Percentiles rank a stretch among this genome's conserved stretches.
These are phyloP conservation scores for Sphaerulina vaccinii DNA, from an alignment of 2,329 filamentous ascomycete species.

Conservation along the genomic window DNA sequence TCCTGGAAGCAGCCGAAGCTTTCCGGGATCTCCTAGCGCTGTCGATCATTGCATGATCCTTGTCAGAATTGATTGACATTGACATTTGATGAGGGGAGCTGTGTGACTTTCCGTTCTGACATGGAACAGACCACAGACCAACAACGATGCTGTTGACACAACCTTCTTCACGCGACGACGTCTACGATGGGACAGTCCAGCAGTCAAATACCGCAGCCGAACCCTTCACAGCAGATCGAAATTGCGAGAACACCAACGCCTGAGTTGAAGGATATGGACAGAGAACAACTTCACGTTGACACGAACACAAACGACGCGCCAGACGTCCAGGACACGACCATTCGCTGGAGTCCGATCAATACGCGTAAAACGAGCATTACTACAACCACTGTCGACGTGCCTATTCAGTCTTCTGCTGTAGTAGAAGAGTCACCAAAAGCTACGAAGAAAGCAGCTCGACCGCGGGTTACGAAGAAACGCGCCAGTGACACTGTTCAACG, in stretches of 20 bases:
- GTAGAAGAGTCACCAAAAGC: background rate
- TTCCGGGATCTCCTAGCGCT: background rate
- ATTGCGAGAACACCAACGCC: slow-evolving; percentile 8
- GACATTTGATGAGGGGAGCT: background rate
- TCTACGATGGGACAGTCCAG: slow-evolving; percentile 20
- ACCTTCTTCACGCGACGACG: background rate
- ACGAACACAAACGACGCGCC: background rate
- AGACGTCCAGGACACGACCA: slow-evolving; percentile 1
- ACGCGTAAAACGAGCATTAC: background rate
- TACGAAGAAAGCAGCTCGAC: background rate
- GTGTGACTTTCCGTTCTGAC: background rate
- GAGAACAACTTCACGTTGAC: background rate
- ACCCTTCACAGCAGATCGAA: slow-evolving; percentile 10
- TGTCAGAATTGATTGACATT: too few relatives aligned
- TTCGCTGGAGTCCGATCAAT: slow-evolving; percentile 7
- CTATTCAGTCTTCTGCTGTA: background rate
- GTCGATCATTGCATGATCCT: background rate
- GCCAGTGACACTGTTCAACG: slow-evolving; percentile 4
- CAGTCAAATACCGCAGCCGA: slow-evolving; percentile 17
- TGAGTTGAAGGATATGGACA: slow-evolving; percentile 9
- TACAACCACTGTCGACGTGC: background rate
- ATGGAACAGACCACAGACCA: background rate
- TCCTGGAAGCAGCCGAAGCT: background rate
- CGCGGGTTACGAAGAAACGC: slow-evolving; percentile 2
- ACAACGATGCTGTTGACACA: background rate